Evolutionary conservation across 73 alveolate genomes (phyloP).

Genomic region (Paramecium primaurelia): DNA sequence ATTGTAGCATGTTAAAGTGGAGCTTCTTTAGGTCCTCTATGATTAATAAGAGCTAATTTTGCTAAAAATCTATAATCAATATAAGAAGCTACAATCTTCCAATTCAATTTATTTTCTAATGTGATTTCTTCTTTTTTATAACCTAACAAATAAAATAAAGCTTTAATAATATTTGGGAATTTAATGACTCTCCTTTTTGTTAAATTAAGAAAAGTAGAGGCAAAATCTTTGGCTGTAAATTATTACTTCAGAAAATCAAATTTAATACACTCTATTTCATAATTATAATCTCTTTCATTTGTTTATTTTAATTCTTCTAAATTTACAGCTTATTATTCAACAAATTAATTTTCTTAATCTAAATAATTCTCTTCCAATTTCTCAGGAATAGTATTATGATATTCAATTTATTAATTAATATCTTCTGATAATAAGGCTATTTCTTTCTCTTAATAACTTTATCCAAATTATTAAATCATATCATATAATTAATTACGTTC

Average conservation of each 20-base stretch:
- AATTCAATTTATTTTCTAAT: background rate
- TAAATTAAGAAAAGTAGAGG: constrained; percentile 54
- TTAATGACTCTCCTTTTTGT: constrained; percentile 79
- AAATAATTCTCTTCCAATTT: constrained; percentile 68
- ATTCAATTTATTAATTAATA: constrained; percentile 67
- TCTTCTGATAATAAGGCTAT: constrained; percentile 75
- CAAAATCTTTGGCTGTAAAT: constrained; percentile 69
- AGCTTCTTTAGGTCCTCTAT: constrained; percentile 9
- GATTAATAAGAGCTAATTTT: background rate
- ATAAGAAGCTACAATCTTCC: background rate
- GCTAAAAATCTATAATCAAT: background rate
- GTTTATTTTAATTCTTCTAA: constrained; percentile 70
- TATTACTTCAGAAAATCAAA: constrained; percentile 64
- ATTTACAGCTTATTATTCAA: constrained; percentile 65
- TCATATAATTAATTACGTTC: constrained; percentile 69
- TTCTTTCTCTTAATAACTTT: constrained; percentile 77
- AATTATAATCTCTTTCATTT: constrained; percentile 32
- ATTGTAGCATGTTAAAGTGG: background rate
- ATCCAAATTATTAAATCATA: constrained; percentile 66
- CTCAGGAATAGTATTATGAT: constrained; percentile 57
- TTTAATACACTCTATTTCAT: constrained; percentile 50
- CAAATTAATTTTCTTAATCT: constrained; percentile 77
- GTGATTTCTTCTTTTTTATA: constrained; percentile 66
- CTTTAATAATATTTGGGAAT: constrained; percentile 81
- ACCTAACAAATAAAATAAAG: constrained; percentile 76